Evolutionary conservation across 2,329 filamentous ascomycete species (phyloP), one percentile per base, ranked within the genome.

Genomic region (Aureobasidium sp.): DNA sequence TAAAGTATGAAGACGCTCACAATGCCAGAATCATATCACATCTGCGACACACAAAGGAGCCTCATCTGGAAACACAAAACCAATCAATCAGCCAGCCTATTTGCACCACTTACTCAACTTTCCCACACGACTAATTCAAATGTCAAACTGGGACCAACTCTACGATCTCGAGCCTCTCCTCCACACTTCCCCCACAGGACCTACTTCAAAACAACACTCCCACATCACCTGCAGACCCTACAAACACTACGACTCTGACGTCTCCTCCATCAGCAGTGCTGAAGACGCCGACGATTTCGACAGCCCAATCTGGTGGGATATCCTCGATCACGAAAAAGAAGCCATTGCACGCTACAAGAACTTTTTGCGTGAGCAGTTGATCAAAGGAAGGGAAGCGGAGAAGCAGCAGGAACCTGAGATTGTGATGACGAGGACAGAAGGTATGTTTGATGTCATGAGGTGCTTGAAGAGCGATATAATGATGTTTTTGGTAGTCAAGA

Each of bases 191-290:
- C 44, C 57, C 2, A 11, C 22, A 37, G 22, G 22, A 34, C 27
- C 44, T 0, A 42, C n/a, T 9, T 34, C 53, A 17, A 51, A 60
- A 31, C 57, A 31, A 31, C 57, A 39, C 36, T 59, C 55, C 2
- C 48, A 59, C 31, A 25, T 59, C 22, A 27, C 55, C 45, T 49
- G 36, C 45, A 60, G 42, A 11, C 31, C 25, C 57, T 41, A 37
- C 17, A 51, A n/a, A 41, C 45, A 25, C 34, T 44, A 60, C 34
- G 57, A 60, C n/a, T 60, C 57, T 17, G 57, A 60, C 36, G 14
- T 31, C n/a, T 60, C 57, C 2, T 60, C 57, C 1, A 17, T 60
- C 44, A 41, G 45, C 36, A 60, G 57, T 34, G 20, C 36, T 9
- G 44, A 58, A 48, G 42, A 31, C 22, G 17, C 39, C 31, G 31